Evolutionary conservation across 306 rosid species (phyloP), one percentile per base, ranked within the genome.

Genomic region (Cicer judaicum): DNA sequence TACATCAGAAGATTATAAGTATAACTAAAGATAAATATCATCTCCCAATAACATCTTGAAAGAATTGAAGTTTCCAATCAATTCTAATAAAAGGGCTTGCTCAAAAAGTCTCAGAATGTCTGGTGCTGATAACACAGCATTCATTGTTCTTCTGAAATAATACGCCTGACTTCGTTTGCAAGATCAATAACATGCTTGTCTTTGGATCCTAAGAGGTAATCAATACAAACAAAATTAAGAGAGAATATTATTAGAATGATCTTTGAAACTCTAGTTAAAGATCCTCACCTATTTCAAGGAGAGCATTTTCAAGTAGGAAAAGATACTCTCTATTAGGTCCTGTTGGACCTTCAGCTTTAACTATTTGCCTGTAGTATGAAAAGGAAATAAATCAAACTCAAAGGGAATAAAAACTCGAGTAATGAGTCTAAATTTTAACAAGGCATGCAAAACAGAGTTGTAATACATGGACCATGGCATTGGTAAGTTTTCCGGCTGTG

Each of bases 281-380:
- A 79, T 40, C 39, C 83, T 82, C 46, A 88, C 98, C 97, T 43
- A 90, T 78, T 77, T 89, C 76, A 79, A 79, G 81, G 75, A 91
- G 90, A 72, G 91, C 92, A 62, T 86, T 79, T 79, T 94, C 98
- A 29, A 94, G 97, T 36, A 82, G 88, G 78, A 94, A 94, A 74
- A 89, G 86, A 73, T 91, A 91, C 81, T 94, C 98, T 81, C 90
- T 86, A 68, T 94, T 91, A 10, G 95, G 95, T 76, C 98, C 98
- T 46, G 97, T 80, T 6, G 98, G 98, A 7, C 97, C 97, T 86
- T 88, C 82, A 1, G 96, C 95, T 2, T 41, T 9, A 84, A 88
- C 50, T 59, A 94, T 83, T 81, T 94, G 97, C 68, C 95, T 94
- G 88, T 68, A 74, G 39, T 74, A 49, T 6, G 55, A 61, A 62